Conservation (phyloP, 2,329 filamentous ascomycete species). For the Phaeomoniella chlamydospora region DNA sequence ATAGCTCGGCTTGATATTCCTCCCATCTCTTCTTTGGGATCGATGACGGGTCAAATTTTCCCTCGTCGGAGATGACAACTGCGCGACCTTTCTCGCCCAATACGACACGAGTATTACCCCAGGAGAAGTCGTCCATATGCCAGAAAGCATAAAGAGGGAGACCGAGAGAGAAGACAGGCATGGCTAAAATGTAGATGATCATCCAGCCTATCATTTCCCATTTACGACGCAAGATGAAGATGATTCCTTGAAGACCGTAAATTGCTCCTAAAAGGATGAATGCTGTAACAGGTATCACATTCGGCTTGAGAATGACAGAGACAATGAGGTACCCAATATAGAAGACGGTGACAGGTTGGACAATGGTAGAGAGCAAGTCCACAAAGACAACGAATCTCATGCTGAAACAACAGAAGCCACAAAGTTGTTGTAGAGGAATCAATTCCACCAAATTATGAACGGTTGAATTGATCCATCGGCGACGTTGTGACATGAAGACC, state of each 20-base stretch:
- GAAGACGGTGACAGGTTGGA: conserved; percentile 79
- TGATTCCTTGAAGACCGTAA: conserved; percentile 90
- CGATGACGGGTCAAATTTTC: conserved; percentile 84
- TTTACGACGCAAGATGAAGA: conserved; percentile 90
- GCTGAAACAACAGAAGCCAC: conserved; percentile 99
- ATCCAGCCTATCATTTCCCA: conserved; percentile 99
- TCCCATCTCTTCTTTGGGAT: conserved; percentile 99
- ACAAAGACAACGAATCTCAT: conserved; percentile 98
- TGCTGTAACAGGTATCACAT: conserved; percentile 63
- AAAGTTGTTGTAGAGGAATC: conserved; percentile 83
- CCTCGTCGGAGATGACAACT: conserved; percentile 87
- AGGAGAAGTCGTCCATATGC: conserved; percentile 99
- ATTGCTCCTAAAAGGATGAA: conserved; percentile 90
- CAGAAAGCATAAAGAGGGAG: conserved; percentile 93
- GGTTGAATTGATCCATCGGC: conserved; percentile 98
- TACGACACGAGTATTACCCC: conserved; percentile 97
- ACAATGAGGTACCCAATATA: conserved; percentile 87
- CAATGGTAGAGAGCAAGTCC: conserved; percentile 78
- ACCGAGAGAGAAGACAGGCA: conserved; percentile 81
- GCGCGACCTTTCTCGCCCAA: conserved; percentile 88
- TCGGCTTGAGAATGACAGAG: conserved; percentile 45
- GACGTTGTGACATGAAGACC: conserved; percentile 94
- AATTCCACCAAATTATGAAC: conserved; percentile 96
- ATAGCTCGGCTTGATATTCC: conserved; percentile 94
- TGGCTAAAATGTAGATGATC: conserved; percentile 83